A percentile compares a stretch with the other conserved stretches of the same genome.
Conservation (phyloP, 441 rosid genomes). For the Rhodomyrtus psidioides region DNA sequence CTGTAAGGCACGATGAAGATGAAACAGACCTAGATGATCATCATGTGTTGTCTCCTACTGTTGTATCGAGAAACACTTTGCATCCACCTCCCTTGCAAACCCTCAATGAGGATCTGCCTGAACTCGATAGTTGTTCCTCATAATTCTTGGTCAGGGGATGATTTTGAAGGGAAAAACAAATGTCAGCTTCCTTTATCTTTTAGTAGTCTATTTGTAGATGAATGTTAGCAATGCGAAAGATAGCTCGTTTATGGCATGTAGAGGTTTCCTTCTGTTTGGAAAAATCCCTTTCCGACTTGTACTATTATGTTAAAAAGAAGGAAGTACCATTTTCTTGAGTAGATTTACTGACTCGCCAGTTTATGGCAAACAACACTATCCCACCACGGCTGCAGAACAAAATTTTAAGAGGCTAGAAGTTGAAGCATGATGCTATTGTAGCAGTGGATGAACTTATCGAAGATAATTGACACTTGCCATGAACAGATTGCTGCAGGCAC, state of each 20-base stretch:
- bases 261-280: no score
- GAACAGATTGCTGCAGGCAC: slow-evolving; percentile 98
- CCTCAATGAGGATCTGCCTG: slow-evolving; percentile 80
- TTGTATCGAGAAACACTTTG: slow-evolving; percentile 83
- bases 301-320: no score
- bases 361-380: no score
- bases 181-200: slow-evolving; percentile 39
- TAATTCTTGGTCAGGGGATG: slow-evolving; percentile 80
- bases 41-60: slow-evolving; percentile 68
- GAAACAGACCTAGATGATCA: slow-evolving; percentile 42
- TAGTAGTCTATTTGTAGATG: no score
- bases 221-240: no score
- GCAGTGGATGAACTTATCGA: slow-evolving; percentile 91
- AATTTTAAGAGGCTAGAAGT: slow-evolving; percentile 71
- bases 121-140: slow-evolving; percentile 51
- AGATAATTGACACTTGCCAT: slow-evolving; percentile 77
- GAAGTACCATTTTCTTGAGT: no score
- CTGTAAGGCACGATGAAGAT: slow-evolving; percentile 71
- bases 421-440: slow-evolving; percentile 92
- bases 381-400: no score
- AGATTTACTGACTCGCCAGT: no score
- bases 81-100: slow-evolving; percentile 91
- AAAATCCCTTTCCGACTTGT: no score
- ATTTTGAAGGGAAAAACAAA: slow-evolving; percentile 96
- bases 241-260: no score